These are phyloP conservation scores for Aspergillus ustus DNA, from an alignment of 2,329 filamentous ascomycete genomes.

Conservation along the genomic window DNA sequence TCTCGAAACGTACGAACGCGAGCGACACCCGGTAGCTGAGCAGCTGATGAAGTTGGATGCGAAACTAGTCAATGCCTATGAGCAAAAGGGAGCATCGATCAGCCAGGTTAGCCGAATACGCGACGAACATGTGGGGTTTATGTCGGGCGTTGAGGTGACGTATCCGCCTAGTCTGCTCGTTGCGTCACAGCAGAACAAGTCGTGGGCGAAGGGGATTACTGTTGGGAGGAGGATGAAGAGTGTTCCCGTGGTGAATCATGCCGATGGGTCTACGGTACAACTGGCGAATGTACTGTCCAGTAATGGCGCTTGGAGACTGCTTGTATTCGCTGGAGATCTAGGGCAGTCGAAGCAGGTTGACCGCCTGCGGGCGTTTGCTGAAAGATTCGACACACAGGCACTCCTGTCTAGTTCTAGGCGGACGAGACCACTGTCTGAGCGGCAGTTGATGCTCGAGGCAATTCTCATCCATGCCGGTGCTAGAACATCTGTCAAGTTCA, in stretches of 20 bases:
- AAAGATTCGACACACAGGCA: background rate
- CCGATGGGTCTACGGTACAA: slow-evolving; percentile 13
- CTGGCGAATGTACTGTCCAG: slow-evolving; percentile 17
- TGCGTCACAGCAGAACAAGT: background rate
- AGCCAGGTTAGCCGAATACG: slow-evolving; percentile 8
- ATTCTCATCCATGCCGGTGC: slow-evolving; percentile 21
- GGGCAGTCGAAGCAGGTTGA: slow-evolving; percentile 1
- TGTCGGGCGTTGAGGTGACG: slow-evolving; percentile 12
- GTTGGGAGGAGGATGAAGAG: slow-evolving; percentile 24
- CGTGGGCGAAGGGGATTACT: slow-evolving; percentile 13
- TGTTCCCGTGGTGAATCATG: slow-evolving; percentile 16
- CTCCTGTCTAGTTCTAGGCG: background rate
- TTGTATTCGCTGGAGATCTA: slow-evolving; percentile 28
- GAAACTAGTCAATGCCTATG: slow-evolving; percentile 5
- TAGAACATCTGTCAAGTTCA: slow-evolving; percentile 11
- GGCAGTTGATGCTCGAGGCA: background rate
- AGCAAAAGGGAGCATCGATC: background rate
- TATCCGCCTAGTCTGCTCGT: slow-evolving; percentile 36
- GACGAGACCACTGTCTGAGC: background rate
- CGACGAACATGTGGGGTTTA: slow-evolving; percentile 7
- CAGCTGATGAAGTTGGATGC: slow-evolving; percentile 68
- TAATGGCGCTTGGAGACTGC: slow-evolving; percentile 25
- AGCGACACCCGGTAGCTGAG: slow-evolving; percentile 65
- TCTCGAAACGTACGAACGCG: slow-evolving; percentile 57
- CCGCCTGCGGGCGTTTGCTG: slow-evolving; percentile 1